phyloP scores from a whole-genome alignment of 2,329 filamentous ascomycete genomes.

The Exophiala xenobiotica region DNA sequence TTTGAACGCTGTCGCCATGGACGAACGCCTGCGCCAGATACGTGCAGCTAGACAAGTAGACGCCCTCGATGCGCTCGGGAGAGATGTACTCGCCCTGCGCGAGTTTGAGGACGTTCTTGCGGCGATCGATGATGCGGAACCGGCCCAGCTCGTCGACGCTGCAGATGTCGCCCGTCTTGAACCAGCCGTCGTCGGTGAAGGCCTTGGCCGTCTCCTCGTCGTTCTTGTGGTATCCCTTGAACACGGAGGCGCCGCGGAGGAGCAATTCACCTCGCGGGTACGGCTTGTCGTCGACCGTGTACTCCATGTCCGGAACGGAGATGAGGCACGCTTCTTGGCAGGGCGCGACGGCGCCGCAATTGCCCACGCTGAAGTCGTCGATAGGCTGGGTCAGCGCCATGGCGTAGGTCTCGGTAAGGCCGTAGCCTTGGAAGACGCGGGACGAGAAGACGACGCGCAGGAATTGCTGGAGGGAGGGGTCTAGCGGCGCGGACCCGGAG shows the following conservation, averaged over 20 bases:
- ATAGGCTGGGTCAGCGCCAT: conserved; percentile 67
- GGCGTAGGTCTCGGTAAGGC: conserved; percentile 90
- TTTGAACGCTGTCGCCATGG: conserved; percentile 83
- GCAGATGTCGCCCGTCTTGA: conserved; percentile 91
- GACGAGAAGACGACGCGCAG: conserved; percentile 78
- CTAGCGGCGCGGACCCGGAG: conserved; percentile 85
- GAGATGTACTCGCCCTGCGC: conserved; percentile 98
- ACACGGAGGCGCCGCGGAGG: conserved; percentile 74
- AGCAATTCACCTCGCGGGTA: conserved; percentile 87
- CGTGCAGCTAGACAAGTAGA: conserved; percentile 78
- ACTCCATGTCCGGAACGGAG: conserved; percentile 93
- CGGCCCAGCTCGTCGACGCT: conserved; percentile 81
- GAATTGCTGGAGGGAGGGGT: conserved; percentile 84
- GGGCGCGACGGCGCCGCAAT: conserved; percentile 72
- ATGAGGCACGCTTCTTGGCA: conserved; percentile 73
- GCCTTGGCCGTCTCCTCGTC: conserved; percentile 80
- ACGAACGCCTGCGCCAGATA: conserved; percentile 81
- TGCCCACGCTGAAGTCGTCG: conserved; percentile 73
- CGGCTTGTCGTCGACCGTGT: conserved; percentile 82
- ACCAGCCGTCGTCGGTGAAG: conserved; percentile 89
- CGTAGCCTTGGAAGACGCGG: conserved; percentile 82
- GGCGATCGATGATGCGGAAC: conserved; percentile 89
- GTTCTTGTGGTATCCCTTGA: conserved; percentile 88
- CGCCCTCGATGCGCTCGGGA: conserved; percentile 94
- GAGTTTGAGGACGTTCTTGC: conserved; percentile 99